phyloP scores from a whole-genome alignment of 176 grass and related monocot genomes.

The Aegilops tauschii region DNA sequence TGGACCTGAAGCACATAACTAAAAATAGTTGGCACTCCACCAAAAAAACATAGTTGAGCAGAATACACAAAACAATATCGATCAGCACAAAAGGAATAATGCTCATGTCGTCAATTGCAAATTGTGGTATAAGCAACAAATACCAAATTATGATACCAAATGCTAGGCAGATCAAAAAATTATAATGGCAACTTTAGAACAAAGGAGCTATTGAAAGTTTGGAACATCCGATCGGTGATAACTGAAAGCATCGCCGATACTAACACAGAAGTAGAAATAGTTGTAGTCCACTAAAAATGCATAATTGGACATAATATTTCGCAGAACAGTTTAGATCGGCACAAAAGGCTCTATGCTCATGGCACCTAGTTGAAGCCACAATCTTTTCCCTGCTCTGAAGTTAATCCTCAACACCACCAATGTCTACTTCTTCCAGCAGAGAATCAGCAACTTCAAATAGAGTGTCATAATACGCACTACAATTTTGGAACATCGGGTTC shows the following conservation, averaged over 20 bases:
- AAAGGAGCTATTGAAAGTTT: neutral
- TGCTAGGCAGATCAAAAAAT: neutral
- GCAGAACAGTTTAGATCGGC: too few relatives aligned
- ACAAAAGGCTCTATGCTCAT: too few relatives aligned
- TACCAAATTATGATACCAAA: neutral
- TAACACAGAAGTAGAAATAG: neutral
- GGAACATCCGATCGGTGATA: neutral
- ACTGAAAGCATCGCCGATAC: neutral
- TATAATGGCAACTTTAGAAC: neutral
- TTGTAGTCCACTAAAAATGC: neutral
- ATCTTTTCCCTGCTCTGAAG: too few relatives aligned
- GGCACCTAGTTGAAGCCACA: too few relatives aligned
- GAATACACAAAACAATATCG: neutral
- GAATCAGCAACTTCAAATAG: too few relatives aligned
- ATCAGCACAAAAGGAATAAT: neutral
- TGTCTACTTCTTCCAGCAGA: too few relatives aligned
- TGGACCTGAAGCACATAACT: neutral
- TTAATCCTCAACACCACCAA: too few relatives aligned
- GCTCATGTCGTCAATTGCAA: neutral
- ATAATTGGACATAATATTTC: neutral
- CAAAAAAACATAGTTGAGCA: neutral
- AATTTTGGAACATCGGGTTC: too few relatives aligned
- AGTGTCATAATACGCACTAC: too few relatives aligned
- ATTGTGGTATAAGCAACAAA: neutral
- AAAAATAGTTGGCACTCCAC: neutral